Evolutionary conservation across 2,329 filamentous ascomycete species (phyloP).

Genomic region (Xylaria sp.): DNA sequence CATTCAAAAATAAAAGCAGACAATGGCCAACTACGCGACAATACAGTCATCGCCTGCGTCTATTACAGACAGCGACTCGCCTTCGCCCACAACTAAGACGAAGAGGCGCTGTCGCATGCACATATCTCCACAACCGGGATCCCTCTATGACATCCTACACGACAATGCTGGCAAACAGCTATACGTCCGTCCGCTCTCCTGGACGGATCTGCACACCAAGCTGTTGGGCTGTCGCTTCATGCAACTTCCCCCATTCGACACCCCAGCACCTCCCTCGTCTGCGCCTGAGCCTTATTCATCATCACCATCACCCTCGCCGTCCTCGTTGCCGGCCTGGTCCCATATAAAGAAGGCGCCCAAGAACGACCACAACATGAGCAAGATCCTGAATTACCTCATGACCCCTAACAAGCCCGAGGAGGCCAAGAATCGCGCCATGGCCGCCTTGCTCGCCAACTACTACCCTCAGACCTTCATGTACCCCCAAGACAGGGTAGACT

Average conservation of each 20-base stretch:
- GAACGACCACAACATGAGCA: slow-evolving; percentile 50
- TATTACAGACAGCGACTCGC: neutral
- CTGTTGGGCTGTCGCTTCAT: slow-evolving; percentile 56
- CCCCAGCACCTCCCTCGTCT: slow-evolving; percentile 47
- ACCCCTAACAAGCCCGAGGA: slow-evolving; percentile 41
- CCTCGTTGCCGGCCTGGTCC: slow-evolving; percentile 40
- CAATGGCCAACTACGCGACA: neutral
- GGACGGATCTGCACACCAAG: slow-evolving; percentile 58
- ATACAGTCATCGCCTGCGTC: slow-evolving; percentile 12
- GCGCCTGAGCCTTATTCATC: slow-evolving; percentile 44
- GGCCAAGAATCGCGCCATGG: slow-evolving; percentile 48
- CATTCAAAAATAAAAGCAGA: neutral
- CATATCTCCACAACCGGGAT: slow-evolving; percentile 52
- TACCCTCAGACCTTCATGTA: slow-evolving; percentile 45
- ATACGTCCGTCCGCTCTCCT: slow-evolving; percentile 59
- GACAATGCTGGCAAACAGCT: slow-evolving; percentile 54
- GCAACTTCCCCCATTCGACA: slow-evolving; percentile 49
- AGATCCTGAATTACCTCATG: slow-evolving; percentile 52
- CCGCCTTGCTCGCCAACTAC: slow-evolving; percentile 51
- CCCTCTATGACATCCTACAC: slow-evolving; percentile 59
- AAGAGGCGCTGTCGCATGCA: slow-evolving; percentile 41
- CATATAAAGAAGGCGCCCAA: slow-evolving; percentile 49
- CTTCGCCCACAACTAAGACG: slow-evolving; percentile 9
- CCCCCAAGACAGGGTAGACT: slow-evolving; percentile 46
- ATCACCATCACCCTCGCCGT: slow-evolving; percentile 16